Conservation (phyloP, 192 early-diverging fungal species). For the Umbelopsis isabellina region DNA sequence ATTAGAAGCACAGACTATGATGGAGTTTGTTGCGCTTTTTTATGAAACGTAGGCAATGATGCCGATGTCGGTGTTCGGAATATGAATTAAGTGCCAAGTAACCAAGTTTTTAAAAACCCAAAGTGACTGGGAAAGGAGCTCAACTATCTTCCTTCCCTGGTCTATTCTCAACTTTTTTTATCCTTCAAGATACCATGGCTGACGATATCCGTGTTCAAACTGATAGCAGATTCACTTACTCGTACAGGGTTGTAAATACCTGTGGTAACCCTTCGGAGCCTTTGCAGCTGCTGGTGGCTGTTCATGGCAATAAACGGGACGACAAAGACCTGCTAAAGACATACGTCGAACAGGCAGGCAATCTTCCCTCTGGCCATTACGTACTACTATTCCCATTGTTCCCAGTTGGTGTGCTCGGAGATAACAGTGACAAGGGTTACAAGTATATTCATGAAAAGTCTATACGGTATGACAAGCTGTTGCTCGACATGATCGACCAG, state of each 20-base stretch:
- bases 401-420: neutral
- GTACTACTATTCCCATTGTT: neutral
- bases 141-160: too few relatives aligned
- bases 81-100: too few relatives aligned
- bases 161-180: neutral
- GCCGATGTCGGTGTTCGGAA: too few relatives aligned
- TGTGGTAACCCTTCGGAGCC: neutral
- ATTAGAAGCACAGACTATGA: too few relatives aligned
- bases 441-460: neutral
- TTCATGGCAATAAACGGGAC: constrained; percentile 2
- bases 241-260: neutral
- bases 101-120: too few relatives aligned
- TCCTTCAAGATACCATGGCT: neutral
- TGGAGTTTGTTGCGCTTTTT: too few relatives aligned
- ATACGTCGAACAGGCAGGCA: neutral
- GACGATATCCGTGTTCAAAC: constrained; percentile 5
- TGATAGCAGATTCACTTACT: constrained; percentile 1
- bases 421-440: neutral
- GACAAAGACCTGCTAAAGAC: neutral
- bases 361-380: neutral
- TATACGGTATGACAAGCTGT: neutral
- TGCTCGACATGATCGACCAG: constrained; percentile 13
- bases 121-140: too few relatives aligned
- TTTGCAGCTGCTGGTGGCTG: neutral
- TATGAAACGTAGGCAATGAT: too few relatives aligned